Base-by-base conservation (phyloP, 192 early-diverging fungal species). In the Rhizoclosmatium globosum region DNA sequence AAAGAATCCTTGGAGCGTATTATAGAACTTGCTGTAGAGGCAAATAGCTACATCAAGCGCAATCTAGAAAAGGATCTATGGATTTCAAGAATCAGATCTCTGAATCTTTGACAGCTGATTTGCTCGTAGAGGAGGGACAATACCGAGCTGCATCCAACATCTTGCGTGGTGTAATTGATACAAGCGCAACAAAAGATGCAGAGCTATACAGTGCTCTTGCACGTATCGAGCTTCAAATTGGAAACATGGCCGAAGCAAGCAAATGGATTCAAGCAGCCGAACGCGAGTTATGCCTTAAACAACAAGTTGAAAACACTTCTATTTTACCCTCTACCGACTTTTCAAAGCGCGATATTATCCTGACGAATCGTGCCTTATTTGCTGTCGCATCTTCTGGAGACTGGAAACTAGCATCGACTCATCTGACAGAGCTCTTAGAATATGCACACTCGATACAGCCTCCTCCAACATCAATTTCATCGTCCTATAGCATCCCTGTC, bases 161-260 rank as follows among this genome's bases (percentile, higher is more conserved):
- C 7, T 50, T 84, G 46, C 45, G 44, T 38, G 13, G 17, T 53
- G 64, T 70, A 47, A 78, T 42, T n/a, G 11, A 47, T 17, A 58
- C 38, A 11, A 9, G 42, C 31, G 47, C 39, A 4, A 60, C 42
- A 46, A 53, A 53, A 53, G 77, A 64, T 53, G 71, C 77, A 11
- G 45, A 81, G 44, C 50, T 85, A 6, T 61, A 69, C 47, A 76
- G 80, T 9, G 81, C 74, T 13, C 71, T 85, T 3, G 82, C 79
- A 2, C 53, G 86, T 41, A 9, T 83, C n/a, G 74, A 83, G 56
- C 77, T 87, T 19, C 86, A 85, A 75, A 3, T 76, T 6, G 86
- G 86, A 11, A 77, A 85, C 45, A 7, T 85, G 2, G 50, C 60
- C 7, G 46, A 57, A n/a, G 83, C 86, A 0, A 6, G 9, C 42